Evolutionary conservation across 305 asterid species (phyloP).

Genomic region (Lippia alba): DNA sequence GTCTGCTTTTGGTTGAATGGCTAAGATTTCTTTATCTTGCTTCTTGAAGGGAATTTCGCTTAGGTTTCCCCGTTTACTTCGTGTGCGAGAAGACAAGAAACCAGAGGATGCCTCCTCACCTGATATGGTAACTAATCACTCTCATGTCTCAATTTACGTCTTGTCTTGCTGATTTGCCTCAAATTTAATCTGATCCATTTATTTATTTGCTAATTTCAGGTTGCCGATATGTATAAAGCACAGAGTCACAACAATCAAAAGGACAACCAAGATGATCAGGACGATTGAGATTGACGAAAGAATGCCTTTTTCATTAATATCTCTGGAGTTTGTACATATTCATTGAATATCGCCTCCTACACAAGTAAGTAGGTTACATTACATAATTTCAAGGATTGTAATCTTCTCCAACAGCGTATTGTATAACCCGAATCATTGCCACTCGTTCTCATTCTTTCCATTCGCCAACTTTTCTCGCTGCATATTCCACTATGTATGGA

Average conservation of each 20-base stretch:
- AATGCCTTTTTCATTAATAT: conserved; percentile 21
- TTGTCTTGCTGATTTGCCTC: conserved; percentile 14
- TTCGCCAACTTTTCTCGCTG: neutral
- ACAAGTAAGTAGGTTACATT: conserved; percentile 18
- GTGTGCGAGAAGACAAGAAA: conserved; percentile 85
- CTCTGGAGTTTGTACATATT: conserved; percentile 37
- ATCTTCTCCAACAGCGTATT: conserved; percentile 1
- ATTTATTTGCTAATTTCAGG: conserved; percentile 47
- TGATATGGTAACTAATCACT: conserved; percentile 63
- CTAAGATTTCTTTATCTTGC: conserved; percentile 26
- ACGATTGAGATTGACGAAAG: conserved; percentile 47
- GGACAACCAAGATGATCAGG: conserved; percentile 63
- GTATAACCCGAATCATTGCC: conserved; percentile 4
- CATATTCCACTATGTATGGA: neutral
- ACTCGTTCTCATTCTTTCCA: neutral
- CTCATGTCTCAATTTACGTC: neutral
- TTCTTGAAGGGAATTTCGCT: conserved; percentile 79
- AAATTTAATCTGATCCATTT: conserved; percentile 6
- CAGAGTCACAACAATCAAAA: conserved; percentile 69
- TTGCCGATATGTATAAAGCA: conserved; percentile 83
- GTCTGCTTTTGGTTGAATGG: conserved; percentile 1
- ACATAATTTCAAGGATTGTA: too few relatives aligned
- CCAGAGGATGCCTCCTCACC: conserved; percentile 94
- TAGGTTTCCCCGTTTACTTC: conserved; percentile 85
- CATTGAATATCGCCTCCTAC: conserved; percentile 13